Evolutionary conservation across 768 basidiomycete genomes (phyloP).

Genomic region (Rhizopogon vinicolor): DNA sequence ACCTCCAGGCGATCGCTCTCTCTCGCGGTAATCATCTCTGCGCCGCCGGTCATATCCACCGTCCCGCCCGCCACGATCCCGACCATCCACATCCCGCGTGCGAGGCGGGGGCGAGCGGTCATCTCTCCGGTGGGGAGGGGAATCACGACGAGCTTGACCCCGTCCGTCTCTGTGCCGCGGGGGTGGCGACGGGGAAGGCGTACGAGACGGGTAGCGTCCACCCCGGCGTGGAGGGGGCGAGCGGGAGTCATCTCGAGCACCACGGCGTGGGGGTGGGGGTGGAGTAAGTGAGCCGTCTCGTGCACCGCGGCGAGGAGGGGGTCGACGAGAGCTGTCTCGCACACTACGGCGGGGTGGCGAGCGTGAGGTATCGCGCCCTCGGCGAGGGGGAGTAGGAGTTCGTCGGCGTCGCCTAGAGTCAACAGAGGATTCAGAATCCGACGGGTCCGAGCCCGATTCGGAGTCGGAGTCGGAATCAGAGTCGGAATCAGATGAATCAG

Average conservation of each 20-base stretch:
- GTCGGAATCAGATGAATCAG: constrained; percentile 39
- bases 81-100: constrained; percentile 15
- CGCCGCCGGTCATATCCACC: constrained; percentile 16
- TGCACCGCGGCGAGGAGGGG: constrained; percentile 1
- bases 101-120: constrained; percentile 17
- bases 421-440: constrained; percentile 33
- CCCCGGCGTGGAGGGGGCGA: constrained; percentile 20
- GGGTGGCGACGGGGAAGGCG: constrained; percentile 22
- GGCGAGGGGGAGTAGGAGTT: constrained; percentile 28
- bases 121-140: constrained; percentile 19
- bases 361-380: constrained; percentile 21
- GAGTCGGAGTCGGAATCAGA: constrained; percentile 32
- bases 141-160: constrained; percentile 16
- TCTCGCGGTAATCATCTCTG: constrained; percentile 19
- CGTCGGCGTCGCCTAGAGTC: constrained; percentile 24
- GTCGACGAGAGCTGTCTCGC: background rate
- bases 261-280: constrained; percentile 8
- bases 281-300: constrained; percentile 13
- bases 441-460: constrained; percentile 35
- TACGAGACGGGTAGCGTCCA: constrained; percentile 11
- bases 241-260: constrained; percentile 27
- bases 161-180: constrained; percentile 22
- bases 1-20: constrained; percentile 21
- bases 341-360: constrained; percentile 13
- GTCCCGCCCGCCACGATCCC: constrained; percentile 16